These are phyloP conservation scores for Symbiodinium pilosum DNA, from an alignment of 73 alveolate genomes.

Conservation along the genomic window DNA sequence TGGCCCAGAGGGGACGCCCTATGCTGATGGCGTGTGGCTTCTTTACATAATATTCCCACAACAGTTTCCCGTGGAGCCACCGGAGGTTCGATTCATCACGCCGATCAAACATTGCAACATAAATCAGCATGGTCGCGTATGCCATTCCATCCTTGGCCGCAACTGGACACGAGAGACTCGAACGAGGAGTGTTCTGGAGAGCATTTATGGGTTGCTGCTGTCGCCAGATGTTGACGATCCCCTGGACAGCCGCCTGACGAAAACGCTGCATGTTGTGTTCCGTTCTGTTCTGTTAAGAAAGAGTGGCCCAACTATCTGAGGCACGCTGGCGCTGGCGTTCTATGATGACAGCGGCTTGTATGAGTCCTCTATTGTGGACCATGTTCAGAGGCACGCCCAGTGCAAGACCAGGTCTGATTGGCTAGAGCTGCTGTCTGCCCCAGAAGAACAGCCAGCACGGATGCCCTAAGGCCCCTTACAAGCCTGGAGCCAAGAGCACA, in stretches of 20 bases:
- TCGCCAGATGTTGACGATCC: conserved; percentile 32
- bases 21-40: conserved; percentile 14
- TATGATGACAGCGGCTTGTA: conserved; percentile 29
- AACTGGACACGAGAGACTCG: background rate
- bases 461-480: no score
- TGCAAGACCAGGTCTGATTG: conserved; percentile 35
- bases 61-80: conserved; percentile 19
- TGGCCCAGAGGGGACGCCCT: conserved; percentile 53
- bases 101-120: conserved; percentile 44
- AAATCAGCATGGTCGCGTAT: background rate
- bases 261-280: no score
- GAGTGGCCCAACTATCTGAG: background rate
- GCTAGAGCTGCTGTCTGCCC: conserved; percentile 34
- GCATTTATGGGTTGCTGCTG: conserved; percentile 28
- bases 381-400: conserved; percentile 16
- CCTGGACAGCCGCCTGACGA: conserved; percentile 6
- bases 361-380: conserved; percentile 8
- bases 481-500: no score
- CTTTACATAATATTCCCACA: background rate
- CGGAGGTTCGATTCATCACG: conserved; percentile 34
- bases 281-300: background rate
- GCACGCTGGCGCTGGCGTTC: conserved; percentile 28
- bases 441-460: conserved; percentile 29
- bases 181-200: background rate
- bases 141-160: background rate